Percentiles rank a stretch among this genome's conserved stretches.
Conservation (phyloP, 1,139 yeast species). For the Sporopachydermia cereana region DNA sequence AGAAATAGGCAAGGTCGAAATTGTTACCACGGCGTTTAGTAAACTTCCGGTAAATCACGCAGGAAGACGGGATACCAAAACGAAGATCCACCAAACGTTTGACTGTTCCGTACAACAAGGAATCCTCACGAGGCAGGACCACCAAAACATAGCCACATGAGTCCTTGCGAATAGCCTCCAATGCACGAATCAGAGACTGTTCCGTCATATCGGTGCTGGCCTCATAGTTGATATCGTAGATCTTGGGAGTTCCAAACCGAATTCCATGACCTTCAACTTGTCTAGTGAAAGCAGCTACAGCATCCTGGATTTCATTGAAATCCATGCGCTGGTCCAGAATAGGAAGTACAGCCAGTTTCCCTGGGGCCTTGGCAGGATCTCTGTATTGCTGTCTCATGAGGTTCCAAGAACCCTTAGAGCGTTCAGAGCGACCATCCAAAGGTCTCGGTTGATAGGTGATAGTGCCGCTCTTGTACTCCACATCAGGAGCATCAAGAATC, state of each 20-base stretch:
- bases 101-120: conserved; percentile 14
- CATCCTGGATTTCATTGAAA: conserved; percentile 11
- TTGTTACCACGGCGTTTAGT: conserved; percentile 15
- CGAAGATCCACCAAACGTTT: conserved; percentile 16
- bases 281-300: conserved; percentile 25
- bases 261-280: conserved; percentile 72
- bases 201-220: conserved; percentile 11
- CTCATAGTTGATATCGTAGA: conserved; percentile 12
- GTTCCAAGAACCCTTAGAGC: conserved; percentile 18
- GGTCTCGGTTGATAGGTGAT: conserved; percentile 12
- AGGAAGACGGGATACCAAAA: conserved; percentile 17
- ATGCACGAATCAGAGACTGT: conserved; percentile 10
- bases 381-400: conserved; percentile 14
- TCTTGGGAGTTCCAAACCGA: conserved; percentile 12
- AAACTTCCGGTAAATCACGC: conserved; percentile 16
- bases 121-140: conserved; percentile 15
- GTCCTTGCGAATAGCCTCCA: conserved; percentile 11
- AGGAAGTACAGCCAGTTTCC: conserved; percentile 13
- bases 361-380: conserved; percentile 13
- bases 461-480: conserved; percentile 14
- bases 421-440: conserved; percentile 16
- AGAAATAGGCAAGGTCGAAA: conserved; percentile 17
- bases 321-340: conserved; percentile 1
- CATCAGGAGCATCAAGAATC: conserved; percentile 11
- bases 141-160: conserved; percentile 13